phyloP scores from a whole-genome alignment of 371 early-diverging fungal species.

The Batrachochytrium dendrobatidis region DNA sequence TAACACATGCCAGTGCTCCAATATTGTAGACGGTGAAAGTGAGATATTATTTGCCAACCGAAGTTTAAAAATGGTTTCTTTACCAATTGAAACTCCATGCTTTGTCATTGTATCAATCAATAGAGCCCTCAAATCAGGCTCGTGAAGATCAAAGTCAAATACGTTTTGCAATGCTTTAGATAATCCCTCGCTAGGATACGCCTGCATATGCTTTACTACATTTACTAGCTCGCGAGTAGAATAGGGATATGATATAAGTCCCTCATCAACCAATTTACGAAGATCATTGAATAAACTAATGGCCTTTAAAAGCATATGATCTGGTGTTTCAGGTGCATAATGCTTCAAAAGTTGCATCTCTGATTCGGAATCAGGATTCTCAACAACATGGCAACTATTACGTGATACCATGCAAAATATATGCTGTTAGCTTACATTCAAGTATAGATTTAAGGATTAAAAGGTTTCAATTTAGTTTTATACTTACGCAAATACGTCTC shows the following conservation, averaged over 20 bases:
- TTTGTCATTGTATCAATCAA: slow-evolving; percentile 66
- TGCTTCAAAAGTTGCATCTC: slow-evolving; percentile 57
- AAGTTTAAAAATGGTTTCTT: slow-evolving; percentile 65
- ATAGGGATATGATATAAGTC: slow-evolving; percentile 76
- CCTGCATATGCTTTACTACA: slow-evolving; percentile 67
- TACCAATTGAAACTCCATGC: slow-evolving; percentile 68
- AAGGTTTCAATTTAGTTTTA: slow-evolving; percentile 7
- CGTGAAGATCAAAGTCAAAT: slow-evolving; percentile 77
- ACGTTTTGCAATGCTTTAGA: slow-evolving; percentile 70
- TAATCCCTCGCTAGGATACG: slow-evolving; percentile 65
- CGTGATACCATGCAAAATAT: no score
- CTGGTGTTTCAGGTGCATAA: slow-evolving; percentile 66
- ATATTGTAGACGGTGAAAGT: slow-evolving; percentile 45
- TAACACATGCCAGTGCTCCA: slow-evolving; percentile 61
- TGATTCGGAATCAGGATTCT: slow-evolving; percentile 70
- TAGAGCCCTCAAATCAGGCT: slow-evolving; percentile 19
- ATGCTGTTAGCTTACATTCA: slow-evolving; percentile 11
- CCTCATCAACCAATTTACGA: slow-evolving; percentile 67
- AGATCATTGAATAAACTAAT: slow-evolving; percentile 69
- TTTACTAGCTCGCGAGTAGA: slow-evolving; percentile 79
- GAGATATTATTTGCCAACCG: slow-evolving; percentile 49
- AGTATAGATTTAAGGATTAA: background rate
- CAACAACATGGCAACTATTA: slow-evolving; percentile 67
- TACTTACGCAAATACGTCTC: slow-evolving; percentile 63
- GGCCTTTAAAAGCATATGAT: slow-evolving; percentile 56